Conservation (phyloP, 2,329 filamentous ascomycete species). For the Calonectria ilicicola region DNA sequence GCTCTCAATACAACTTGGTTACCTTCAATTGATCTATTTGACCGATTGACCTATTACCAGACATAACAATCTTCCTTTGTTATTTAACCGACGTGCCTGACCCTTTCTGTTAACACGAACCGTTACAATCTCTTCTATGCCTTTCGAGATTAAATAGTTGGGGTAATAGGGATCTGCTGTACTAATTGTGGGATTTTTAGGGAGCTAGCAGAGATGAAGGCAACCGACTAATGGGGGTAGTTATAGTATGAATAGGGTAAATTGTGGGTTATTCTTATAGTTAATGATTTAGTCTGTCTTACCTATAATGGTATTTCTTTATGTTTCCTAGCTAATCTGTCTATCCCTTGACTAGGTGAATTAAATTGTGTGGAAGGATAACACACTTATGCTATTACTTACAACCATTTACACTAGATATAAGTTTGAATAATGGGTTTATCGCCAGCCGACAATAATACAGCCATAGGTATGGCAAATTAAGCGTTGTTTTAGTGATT, state of each 20-base stretch:
- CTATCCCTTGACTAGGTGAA: slow-evolving; percentile 18
- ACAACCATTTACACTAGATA: slow-evolving; percentile 6
- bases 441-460: background rate
- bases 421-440: background rate
- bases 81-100: too few species aligned
- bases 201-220: slow-evolving; percentile 10
- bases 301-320: background rate
- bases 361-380: slow-evolving; percentile 33
- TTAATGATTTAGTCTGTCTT: slow-evolving; percentile 3
- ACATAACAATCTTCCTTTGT: too few species aligned
- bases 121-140: slow-evolving; percentile 1
- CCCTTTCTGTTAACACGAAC: too few species aligned
- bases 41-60: too few species aligned
- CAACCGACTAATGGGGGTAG: background rate
- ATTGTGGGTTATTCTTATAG: background rate
- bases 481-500: slow-evolving; percentile 21
- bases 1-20: too few species aligned
- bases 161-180: slow-evolving; percentile 27
- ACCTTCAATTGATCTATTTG: too few species aligned
- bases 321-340: slow-evolving; percentile 18
- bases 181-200: slow-evolving; percentile 24
- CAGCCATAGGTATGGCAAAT: background rate
- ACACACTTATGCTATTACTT: slow-evolving; percentile 26
- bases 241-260: background rate
- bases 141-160: slow-evolving; percentile 12